phyloP scores from a whole-genome alignment of 345 rosid species.

The Bruguiera parviflora region DNA sequence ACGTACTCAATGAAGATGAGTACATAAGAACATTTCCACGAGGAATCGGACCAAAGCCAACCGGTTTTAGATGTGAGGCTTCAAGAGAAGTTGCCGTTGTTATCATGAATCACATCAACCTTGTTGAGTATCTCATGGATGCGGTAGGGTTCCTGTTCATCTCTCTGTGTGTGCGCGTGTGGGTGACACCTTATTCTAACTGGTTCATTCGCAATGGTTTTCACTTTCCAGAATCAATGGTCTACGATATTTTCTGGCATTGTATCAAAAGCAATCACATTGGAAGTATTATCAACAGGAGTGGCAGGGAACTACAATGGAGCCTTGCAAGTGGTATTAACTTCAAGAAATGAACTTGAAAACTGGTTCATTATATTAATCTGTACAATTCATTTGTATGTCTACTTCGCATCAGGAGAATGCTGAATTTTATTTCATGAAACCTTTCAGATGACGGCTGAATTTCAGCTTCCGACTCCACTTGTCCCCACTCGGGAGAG shows the following conservation, averaged over 20 bases:
- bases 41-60: slow-evolving; percentile 60
- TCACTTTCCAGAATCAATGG: slow-evolving; percentile 63
- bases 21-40: slow-evolving; percentile 48
- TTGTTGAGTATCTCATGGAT: slow-evolving; percentile 80
- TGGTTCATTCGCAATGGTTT: too few relatives aligned
- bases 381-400: too few relatives aligned
- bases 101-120: slow-evolving; percentile 56
- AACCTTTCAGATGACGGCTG: slow-evolving; percentile 74
- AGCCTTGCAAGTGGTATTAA: slow-evolving; percentile 68
- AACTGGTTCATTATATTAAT: too few relatives aligned
- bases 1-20: slow-evolving; percentile 61
- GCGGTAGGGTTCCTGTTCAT: slow-evolving; percentile 34
- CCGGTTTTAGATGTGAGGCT: slow-evolving; percentile 70
- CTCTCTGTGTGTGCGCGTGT: not conserved
- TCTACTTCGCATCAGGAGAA: too few relatives aligned
- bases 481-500: slow-evolving; percentile 74
- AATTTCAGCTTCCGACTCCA: slow-evolving; percentile 72
- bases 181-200: not conserved
- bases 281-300: slow-evolving; percentile 61
- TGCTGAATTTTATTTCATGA: too few relatives aligned
- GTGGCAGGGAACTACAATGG: slow-evolving; percentile 69
- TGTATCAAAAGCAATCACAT: slow-evolving; percentile 57
- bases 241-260: slow-evolving; percentile 67
- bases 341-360: too few relatives aligned
- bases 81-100: slow-evolving; percentile 62